These are phyloP conservation scores for Saccharum officinarum DNA, from an alignment of 176 grass and related monocot genomes.

Conservation along the genomic window DNA sequence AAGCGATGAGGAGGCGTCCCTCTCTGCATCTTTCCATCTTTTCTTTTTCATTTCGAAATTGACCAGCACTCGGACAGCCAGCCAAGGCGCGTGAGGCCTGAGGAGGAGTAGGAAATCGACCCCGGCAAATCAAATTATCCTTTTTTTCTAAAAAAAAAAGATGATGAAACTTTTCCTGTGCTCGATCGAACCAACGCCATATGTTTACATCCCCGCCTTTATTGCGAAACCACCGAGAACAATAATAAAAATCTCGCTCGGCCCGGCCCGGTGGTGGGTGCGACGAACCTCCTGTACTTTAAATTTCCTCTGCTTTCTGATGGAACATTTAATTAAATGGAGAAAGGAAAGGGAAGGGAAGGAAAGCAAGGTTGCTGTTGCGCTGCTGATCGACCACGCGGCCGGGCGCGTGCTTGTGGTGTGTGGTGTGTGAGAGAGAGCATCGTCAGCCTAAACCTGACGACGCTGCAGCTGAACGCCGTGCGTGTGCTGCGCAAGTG, in stretches of 20 bases:
- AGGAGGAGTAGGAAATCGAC: constrained; percentile 1
- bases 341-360: constrained; percentile 15
- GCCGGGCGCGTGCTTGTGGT: not conserved
- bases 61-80: constrained; percentile 64
- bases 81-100: not conserved
- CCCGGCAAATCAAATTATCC: constrained; percentile 7
- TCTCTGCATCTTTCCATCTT: constrained; percentile 58
- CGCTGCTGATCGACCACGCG: not conserved
- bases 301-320: not conserved
- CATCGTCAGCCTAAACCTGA: not conserved
- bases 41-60: constrained; percentile 72
- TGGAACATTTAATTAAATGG: constrained; percentile 12
- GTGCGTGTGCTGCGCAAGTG: not conserved
- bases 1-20: constrained; percentile 47
- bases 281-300: constrained; percentile 23
- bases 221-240: not conserved
- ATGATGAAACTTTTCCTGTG: constrained; percentile 19
- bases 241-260: constrained; percentile 9
- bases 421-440: not conserved
- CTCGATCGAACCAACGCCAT: constrained; percentile 33
- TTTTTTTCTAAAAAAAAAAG: not conserved
- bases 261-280: constrained; percentile 28
- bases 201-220: constrained; percentile 29
- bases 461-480: not conserved
- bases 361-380: not conserved